Evolutionary conservation across 805 yeast genomes (phyloP), one percentile per base, ranked within the genome.

Genomic region (Tetrapisispora taiwanensis): DNA sequence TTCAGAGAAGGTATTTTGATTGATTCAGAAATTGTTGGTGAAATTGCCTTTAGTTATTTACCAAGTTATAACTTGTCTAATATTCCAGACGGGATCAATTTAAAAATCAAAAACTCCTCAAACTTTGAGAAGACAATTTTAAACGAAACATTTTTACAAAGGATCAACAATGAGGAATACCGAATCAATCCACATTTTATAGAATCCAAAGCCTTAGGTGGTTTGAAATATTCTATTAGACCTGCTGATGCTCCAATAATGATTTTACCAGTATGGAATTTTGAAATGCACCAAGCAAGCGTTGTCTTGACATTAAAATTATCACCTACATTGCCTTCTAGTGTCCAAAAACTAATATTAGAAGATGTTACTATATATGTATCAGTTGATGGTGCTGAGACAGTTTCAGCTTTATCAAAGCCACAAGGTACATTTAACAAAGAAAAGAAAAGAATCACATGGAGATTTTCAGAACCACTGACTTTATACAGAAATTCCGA

Each of bases 351-450:
- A 30, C 42, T 63, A 14, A 47, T 50, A 0, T 49, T 71, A 49
- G 67, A 67, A 15, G 67, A 66, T 42, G 56, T 70, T 19, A 53
- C 59, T 2, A 68, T 77, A 7, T 61, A 66, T 27, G 71, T 85
- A 38, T 68, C 79, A n/a, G 78, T 82, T 52, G 68, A 72, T 15
- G 83, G 81, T 31, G 81, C 84, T 10, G 73, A 76, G 15, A 73
- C 82, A 3, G 67, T 79, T 1, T 71, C 81, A 18, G 97, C 96
- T 0, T 79, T 88, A 48, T 83, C 95, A 3, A 86, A 84, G 60
- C 98, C 98, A 5, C 80, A 84, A 45, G 97, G 97, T 46, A 77
- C 94, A 1, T 90, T 88, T 71, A 86, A 82, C 64, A 82, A 78
- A 56, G 97, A 88, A 42, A 80, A 78, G 58, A 81, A 78, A 52